Evolutionary conservation across 1,284 basidiomycete species (phyloP).

Genomic region (Cutaneotrichosporon cutaneum): DNA sequence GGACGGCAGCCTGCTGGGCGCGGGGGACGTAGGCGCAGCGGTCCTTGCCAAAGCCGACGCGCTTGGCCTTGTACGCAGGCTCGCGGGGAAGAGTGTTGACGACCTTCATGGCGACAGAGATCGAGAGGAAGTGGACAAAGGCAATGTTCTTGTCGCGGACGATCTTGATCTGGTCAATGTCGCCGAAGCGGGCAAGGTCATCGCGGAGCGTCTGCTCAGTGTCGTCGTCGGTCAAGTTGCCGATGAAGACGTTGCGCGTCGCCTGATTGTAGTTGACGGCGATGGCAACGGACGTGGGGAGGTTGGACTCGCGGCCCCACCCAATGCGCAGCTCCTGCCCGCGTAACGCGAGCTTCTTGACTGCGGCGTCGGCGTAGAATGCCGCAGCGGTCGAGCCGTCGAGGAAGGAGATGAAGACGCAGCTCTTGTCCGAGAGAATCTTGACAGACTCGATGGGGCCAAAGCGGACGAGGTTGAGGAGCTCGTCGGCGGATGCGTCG

Average conservation of each 20-base stretch:
- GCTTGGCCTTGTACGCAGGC: slow-evolving; percentile 86
- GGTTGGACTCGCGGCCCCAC: slow-evolving; percentile 89
- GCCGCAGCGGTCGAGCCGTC: slow-evolving; percentile 85
- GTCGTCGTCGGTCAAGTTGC: slow-evolving; percentile 79
- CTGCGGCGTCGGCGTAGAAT: slow-evolving; percentile 89
- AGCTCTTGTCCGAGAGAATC: slow-evolving; percentile 94
- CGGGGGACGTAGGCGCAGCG: slow-evolving; percentile 78
- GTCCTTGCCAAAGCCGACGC: slow-evolving; percentile 90
- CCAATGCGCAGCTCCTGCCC: slow-evolving; percentile 93
- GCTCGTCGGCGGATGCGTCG: slow-evolving; percentile 95
- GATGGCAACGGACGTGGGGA: slow-evolving; percentile 75
- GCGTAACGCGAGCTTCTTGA: slow-evolving; percentile 86
- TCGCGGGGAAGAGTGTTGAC: slow-evolving; percentile 85
- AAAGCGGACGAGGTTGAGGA: slow-evolving; percentile 95
- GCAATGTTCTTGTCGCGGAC: slow-evolving; percentile 96
- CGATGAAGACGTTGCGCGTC: slow-evolving; percentile 89
- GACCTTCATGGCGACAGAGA: slow-evolving; percentile 87
- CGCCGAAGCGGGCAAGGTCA: slow-evolving; percentile 79
- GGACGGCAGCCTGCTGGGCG: slow-evolving; percentile 54
- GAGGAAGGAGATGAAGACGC: slow-evolving; percentile 96
- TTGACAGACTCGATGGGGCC: slow-evolving; percentile 94
- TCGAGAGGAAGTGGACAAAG: slow-evolving; percentile 93
- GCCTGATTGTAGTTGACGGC: slow-evolving; percentile 88
- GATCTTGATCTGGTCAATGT: slow-evolving; percentile 97
- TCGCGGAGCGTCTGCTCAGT: slow-evolving; percentile 87